These are phyloP conservation scores for Melanomma pulvis-pyrius DNA, from an alignment of 495 filamentous ascomycete genomes.

Conservation along the genomic window DNA sequence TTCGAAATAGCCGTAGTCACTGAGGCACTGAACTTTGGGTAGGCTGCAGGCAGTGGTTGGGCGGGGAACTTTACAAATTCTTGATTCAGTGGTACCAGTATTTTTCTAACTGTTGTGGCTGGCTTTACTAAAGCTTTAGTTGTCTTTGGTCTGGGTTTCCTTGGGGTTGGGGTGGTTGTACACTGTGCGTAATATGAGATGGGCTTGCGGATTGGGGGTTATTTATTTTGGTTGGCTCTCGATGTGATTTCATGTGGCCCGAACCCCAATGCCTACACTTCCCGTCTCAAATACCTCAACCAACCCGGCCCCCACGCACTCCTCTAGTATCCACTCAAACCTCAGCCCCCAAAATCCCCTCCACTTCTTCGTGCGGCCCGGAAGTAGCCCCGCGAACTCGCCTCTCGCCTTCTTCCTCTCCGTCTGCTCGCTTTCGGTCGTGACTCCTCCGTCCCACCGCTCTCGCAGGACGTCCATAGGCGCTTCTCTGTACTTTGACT, in stretches of 20 bases:
- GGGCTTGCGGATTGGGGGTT: no score
- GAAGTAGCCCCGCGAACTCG: slow-evolving; percentile 70
- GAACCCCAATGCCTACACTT: slow-evolving; percentile 74
- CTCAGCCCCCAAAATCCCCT: slow-evolving; percentile 73
- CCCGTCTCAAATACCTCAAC: slow-evolving; percentile 84
- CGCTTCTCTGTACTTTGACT: slow-evolving; percentile 63
- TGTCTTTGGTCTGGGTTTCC: no score
- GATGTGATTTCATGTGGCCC: slow-evolving; percentile 41
- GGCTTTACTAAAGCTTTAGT: no score
- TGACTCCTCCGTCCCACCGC: slow-evolving; percentile 79
- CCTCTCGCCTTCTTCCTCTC: slow-evolving; percentile 66
- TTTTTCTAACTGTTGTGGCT: no score
- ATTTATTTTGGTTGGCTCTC: no score
- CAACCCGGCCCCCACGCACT: slow-evolving; percentile 76
- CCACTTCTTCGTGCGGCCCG: slow-evolving; percentile 81
- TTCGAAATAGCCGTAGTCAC: no score
- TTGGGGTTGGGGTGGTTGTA: no score
- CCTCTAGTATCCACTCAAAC: slow-evolving; percentile 78
- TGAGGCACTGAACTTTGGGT: no score
- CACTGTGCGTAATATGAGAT: no score
- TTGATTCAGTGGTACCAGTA: no score
- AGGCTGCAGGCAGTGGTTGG: no score
- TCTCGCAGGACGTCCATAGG: slow-evolving; percentile 69
- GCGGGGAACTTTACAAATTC: no score
- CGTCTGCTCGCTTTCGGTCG: slow-evolving; percentile 58